These are phyloP conservation scores for Crithidia acanthocephali DNA, from an alignment of 208 protist species.

Conservation along the genomic window DNA sequence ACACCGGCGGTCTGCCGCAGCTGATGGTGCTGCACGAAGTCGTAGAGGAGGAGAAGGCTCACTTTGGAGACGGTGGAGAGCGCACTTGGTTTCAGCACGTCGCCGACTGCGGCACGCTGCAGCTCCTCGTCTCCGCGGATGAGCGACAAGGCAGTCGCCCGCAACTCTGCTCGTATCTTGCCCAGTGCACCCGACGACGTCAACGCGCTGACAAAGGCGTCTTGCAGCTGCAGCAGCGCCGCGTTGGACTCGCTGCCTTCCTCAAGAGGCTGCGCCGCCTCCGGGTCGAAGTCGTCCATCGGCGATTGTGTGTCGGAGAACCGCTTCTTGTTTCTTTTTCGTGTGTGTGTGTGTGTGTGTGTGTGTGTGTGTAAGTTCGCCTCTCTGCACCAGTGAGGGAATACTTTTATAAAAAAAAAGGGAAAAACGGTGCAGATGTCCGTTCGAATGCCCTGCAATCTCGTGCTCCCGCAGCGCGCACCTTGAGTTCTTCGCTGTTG, in stretches of 20 bases:
- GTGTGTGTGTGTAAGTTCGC: too few species aligned
- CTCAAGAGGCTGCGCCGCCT: conserved; percentile 25
- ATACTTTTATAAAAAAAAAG: conserved; percentile 29
- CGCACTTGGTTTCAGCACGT: conserved; percentile 21
- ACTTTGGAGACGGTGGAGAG: conserved; percentile 40
- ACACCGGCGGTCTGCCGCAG: conserved; percentile 64
- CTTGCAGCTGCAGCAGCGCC: conserved; percentile 73
- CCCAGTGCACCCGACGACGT: conserved; percentile 62
- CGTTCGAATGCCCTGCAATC: too few species aligned
- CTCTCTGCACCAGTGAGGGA: too few species aligned
- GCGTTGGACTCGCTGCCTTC: conserved; percentile 75
- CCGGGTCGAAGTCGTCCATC: conserved; percentile 29
- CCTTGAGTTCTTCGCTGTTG: too few species aligned
- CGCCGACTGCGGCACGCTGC: conserved; percentile 44
- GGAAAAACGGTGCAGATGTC: too few species aligned
- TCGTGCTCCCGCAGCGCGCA: too few species aligned
- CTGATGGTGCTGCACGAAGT: conserved; percentile 69
- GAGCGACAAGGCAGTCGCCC: conserved; percentile 64
- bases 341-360: not conserved
- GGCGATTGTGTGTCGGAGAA: not conserved
- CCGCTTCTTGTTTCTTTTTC: not conserved
- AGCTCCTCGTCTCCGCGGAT: conserved; percentile 68
- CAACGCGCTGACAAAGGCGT: conserved; percentile 73
- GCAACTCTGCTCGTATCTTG: conserved; percentile 76
- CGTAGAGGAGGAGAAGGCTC: conserved; percentile 68